These are phyloP conservation scores for Termitomyces sp. DNA, from an alignment of 768 basidiomycete species.

Conservation along the genomic window DNA sequence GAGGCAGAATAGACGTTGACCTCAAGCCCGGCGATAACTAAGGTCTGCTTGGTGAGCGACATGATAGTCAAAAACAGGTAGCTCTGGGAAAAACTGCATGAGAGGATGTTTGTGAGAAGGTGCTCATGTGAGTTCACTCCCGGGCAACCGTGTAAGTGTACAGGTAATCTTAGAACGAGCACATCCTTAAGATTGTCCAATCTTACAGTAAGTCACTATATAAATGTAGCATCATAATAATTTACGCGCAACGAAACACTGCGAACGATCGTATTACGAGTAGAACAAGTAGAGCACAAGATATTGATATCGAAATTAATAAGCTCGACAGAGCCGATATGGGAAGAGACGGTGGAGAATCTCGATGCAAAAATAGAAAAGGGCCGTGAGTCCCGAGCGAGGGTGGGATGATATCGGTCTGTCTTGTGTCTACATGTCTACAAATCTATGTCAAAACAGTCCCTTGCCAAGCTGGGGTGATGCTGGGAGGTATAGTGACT, in stretches of 20 bases:
- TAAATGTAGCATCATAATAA: neutral
- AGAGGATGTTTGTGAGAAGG: neutral
- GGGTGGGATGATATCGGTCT: conserved; percentile 15
- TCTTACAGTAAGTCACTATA: neutral
- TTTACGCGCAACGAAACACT: neutral
- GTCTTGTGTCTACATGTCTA: conserved; percentile 21
- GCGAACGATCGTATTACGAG: conserved; percentile 1
- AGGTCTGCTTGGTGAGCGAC: conserved; percentile 19
- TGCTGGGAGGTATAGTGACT: conserved; percentile 3
- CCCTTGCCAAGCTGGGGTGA: conserved; percentile 12
- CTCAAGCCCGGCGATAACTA: conserved; percentile 35
- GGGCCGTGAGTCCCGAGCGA: conserved; percentile 4
- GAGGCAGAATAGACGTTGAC: conserved; percentile 30
- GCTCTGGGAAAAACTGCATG: neutral
- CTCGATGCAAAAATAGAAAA: conserved; percentile 1
- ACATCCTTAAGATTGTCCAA: neutral
- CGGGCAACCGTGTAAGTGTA: neutral
- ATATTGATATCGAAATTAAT: conserved; percentile 15
- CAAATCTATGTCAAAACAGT: conserved; percentile 18
- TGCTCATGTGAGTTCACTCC: neutral
- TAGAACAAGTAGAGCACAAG: conserved; percentile 10
- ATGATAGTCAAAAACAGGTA: conserved; percentile 5
- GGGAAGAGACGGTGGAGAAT: conserved; percentile 6
- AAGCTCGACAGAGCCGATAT: conserved; percentile 5
- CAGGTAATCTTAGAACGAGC: neutral